Conservation (phyloP, 371 early-diverging fungal species). For the Mucor indicus region DNA sequence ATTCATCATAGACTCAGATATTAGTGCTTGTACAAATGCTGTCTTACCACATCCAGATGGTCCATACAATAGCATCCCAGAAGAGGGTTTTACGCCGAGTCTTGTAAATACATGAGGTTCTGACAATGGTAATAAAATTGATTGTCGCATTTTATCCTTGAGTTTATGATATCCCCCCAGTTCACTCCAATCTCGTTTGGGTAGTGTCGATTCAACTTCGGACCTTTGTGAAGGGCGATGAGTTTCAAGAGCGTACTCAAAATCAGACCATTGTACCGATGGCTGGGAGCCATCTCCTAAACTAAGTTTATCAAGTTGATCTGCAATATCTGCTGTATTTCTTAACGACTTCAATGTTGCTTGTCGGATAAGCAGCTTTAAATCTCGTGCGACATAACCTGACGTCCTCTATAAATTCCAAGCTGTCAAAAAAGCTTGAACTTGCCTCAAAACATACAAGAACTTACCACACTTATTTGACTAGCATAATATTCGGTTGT, state of each 20-base stretch:
- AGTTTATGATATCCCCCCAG: constrained; percentile 56
- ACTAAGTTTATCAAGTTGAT: constrained; percentile 8
- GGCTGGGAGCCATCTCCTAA: neutral
- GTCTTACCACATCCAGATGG: constrained; percentile 92
- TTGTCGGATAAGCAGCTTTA: constrained; percentile 45
- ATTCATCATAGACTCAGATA: constrained; percentile 68
- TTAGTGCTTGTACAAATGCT: constrained; percentile 71
- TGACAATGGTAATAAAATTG: constrained; percentile 68
- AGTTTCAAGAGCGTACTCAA: constrained; percentile 43
- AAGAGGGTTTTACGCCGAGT: constrained; percentile 72
- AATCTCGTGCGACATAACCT: constrained; percentile 61
- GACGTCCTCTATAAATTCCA: constrained; percentile 49
- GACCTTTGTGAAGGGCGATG: constrained; percentile 49
- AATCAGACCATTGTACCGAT: constrained; percentile 31
- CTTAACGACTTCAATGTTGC: constrained; percentile 43
- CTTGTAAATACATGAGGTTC: constrained; percentile 59
- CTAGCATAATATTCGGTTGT: constrained; percentile 17
- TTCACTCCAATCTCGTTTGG: constrained; percentile 40
- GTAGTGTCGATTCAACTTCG: constrained; percentile 45
- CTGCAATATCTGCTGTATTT: constrained; percentile 2
- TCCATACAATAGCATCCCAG: constrained; percentile 83
- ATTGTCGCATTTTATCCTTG: constrained; percentile 68
- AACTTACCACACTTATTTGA: constrained; percentile 30
- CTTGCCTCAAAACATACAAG: too few species aligned
- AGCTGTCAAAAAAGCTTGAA: too few species aligned